Evolutionary conservation across 768 basidiomycete species (phyloP), one percentile per base, ranked within the genome.

Genomic region (Kwoniella sp.): DNA sequence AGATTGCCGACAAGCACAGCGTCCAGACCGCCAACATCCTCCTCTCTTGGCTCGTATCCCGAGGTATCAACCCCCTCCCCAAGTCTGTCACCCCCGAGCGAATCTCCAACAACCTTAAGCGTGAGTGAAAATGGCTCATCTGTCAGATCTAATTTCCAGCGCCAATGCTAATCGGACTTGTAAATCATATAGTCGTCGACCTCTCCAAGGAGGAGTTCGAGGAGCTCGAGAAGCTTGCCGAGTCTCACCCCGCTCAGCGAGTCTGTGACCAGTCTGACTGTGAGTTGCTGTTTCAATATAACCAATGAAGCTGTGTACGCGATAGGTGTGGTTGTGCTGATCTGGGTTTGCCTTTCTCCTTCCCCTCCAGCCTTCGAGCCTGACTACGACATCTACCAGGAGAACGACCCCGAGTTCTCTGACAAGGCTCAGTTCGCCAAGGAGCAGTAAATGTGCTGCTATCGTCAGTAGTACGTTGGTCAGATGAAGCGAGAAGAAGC

Each of bases 11-110:
- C 52, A 83, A 86, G 63, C 83, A 89, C 55, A 84, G 85, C 2
- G 86, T 90, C 54, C 89, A 88, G 3, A 88, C 88, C n/a, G 88
- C 88, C 4, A 88, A 89, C 74, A 88, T 86, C 29, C 82, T 88
- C 57, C 85, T 89, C 68, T 87, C 86, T 0, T 90, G 89, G 89
- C 86, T 87, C 40, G 57, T 65, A 58, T 61, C 67, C 60, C 58
- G 71, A 49, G 88, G 90, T 10, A 86, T 87, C 51, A 82, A 88
- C 59, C 88, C 88, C 7, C 82, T 91, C 12, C 88, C 90, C 1
- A 92, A 91, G 83, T 89, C 87, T 66, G 88, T 90, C 15, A 87
- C 86, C 2, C 83, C 88, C 12, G 83, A 84, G 48, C 85, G 88
- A 27, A 83, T 92, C 33, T 81, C 83, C 60, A 88, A 89, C 76